phyloP scores from a whole-genome alignment of 2,329 filamentous ascomycete species.

The Venturia asperata region DNA sequence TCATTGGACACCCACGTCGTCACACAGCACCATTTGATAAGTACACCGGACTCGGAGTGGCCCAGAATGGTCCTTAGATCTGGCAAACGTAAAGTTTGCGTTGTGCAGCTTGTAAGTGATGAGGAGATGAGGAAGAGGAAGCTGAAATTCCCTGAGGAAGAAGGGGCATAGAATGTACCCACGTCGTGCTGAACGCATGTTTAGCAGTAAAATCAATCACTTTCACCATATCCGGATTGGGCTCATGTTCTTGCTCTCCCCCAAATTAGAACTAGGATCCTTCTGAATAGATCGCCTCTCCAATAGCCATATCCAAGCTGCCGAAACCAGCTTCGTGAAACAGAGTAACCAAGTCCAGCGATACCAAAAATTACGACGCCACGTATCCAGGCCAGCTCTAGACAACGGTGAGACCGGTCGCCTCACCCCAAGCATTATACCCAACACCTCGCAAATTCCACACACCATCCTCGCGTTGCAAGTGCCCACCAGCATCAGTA shows the following conservation, averaged over 20 bases:
- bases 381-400: not conserved
- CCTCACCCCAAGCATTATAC: conserved; percentile 55
- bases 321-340: too few relatives aligned
- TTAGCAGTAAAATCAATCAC: too few relatives aligned
- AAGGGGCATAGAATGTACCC: not conserved
- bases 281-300: too few relatives aligned
- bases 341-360: too few relatives aligned
- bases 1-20: not conserved
- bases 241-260: too few relatives aligned
- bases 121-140: not conserved
- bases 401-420: conserved; percentile 41
- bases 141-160: not conserved
- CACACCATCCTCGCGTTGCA: conserved; percentile 41
- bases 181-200: too few relatives aligned
- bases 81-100: not conserved
- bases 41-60: not conserved
- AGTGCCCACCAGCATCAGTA: conserved; percentile 47
- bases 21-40: not conserved
- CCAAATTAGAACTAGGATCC: too few relatives aligned
- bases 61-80: not conserved
- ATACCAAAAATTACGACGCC: not conserved
- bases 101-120: conserved; percentile 1
- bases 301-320: too few relatives aligned
- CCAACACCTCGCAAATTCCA: conserved; percentile 56
- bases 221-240: too few relatives aligned